Conservation (phyloP, 345 rosid species). For the Moringa oleifera region DNA sequence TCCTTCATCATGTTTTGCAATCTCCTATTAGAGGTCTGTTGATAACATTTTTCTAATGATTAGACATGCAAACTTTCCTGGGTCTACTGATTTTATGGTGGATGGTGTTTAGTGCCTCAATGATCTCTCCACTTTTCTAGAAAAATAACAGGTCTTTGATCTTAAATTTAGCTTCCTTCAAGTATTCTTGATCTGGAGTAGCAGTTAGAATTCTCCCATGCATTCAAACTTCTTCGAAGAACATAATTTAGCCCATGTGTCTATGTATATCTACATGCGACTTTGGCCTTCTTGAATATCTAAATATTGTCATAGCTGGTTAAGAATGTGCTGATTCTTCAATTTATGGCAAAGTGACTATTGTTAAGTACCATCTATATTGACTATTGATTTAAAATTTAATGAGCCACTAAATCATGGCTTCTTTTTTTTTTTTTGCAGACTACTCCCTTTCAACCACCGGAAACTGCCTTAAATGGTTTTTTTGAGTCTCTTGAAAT, state of each 20-base stretch:
- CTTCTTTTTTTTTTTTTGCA: slow-evolving; percentile 31
- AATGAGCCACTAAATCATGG: slow-evolving; percentile 5
- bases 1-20: neutral
- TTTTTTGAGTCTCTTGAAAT: slow-evolving; percentile 59
- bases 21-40: neutral
- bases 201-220: no score
- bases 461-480: slow-evolving; percentile 50
- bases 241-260: no score
- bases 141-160: no score
- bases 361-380: neutral
- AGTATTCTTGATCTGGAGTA: no score
- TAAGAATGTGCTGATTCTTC: neutral
- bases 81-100: neutral
- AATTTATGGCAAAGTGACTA: neutral
- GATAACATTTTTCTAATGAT: neutral
- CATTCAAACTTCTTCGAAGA: no score
- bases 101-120: neutral
- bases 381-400: neutral
- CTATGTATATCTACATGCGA: no score
- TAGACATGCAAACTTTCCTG: neutral
- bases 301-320: neutral
- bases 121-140: no score
- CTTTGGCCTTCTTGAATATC: no score
- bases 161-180: no score
- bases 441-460: slow-evolving; percentile 61